Conservation (phyloP, 177 flowering plant genomes). For the Vitis hybrid region DNA sequence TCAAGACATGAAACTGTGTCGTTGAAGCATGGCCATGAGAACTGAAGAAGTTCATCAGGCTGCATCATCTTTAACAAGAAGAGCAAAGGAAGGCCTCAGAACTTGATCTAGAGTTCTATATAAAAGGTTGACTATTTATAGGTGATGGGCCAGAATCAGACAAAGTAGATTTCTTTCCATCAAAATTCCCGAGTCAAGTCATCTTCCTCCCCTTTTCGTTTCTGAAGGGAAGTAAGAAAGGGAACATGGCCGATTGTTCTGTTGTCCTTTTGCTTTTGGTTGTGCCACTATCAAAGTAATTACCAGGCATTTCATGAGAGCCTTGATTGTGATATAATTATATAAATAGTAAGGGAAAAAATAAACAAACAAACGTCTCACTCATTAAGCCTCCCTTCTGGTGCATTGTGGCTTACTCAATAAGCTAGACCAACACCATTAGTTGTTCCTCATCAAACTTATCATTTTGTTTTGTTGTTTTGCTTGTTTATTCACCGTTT, state of each 20-base stretch:
- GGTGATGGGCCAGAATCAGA: not conserved
- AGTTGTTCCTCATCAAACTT: too few species aligned
- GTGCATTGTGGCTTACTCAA: too few species aligned
- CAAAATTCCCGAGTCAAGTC: not conserved
- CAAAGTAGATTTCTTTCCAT: not conserved
- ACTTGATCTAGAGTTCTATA: not conserved
- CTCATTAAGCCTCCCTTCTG: not conserved
- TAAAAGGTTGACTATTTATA: not conserved
- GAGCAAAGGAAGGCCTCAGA: not conserved
- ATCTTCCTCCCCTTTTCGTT: not conserved
- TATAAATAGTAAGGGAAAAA: not conserved
- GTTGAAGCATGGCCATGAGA: constrained; percentile 9
- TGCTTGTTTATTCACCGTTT: too few species aligned
- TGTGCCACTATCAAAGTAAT: not conserved
- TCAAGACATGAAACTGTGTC: not conserved
- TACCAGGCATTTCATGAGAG: not conserved
- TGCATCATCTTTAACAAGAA: constrained; percentile 2
- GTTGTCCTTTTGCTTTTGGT: not conserved
- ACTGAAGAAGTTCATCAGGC: constrained; percentile 2
- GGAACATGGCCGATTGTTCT: too few species aligned
- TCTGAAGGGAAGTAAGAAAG: not conserved
- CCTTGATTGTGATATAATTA: not conserved
- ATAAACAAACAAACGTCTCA: not conserved
- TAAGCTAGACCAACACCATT: too few species aligned
- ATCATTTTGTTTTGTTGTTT: too few species aligned